Percentiles rank a stretch among this genome's conserved stretches.
phyloP scores from a whole-genome alignment of 2,329 filamentous ascomycete genomes.

The Ophiocordyceps sinensis region DNA sequence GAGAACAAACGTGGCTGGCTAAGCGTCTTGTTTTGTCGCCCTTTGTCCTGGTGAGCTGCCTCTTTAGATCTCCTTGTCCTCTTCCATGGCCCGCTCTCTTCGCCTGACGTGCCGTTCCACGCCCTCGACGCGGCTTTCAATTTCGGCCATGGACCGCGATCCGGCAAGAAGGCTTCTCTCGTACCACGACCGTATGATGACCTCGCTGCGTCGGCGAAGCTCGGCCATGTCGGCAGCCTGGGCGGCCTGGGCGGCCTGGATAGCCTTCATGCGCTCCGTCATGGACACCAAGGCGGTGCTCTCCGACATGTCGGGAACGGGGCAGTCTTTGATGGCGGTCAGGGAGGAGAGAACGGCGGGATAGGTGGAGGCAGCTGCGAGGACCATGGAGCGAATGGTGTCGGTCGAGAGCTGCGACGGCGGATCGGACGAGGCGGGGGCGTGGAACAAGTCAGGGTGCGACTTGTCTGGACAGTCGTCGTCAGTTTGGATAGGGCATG shows the following conservation, averaged over 20 bases:
- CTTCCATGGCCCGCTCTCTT: slow-evolving; percentile 43
- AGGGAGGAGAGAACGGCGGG: slow-evolving; percentile 41
- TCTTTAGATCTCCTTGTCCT: slow-evolving; percentile 20
- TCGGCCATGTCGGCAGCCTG: slow-evolving; percentile 49
- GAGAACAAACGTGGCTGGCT: too few relatives aligned
- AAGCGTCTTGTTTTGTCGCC: too few relatives aligned
- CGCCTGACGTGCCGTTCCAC: slow-evolving; percentile 53
- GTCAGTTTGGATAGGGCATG: too few relatives aligned
- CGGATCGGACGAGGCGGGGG: slow-evolving; percentile 27
- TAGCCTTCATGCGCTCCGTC: slow-evolving; percentile 45
- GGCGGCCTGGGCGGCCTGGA: slow-evolving; percentile 44
- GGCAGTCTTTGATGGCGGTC: slow-evolving; percentile 39
- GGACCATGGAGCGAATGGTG: slow-evolving; percentile 38
- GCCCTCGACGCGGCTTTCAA: slow-evolving; percentile 51
- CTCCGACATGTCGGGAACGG: slow-evolving; percentile 39
- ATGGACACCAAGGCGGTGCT: slow-evolving; percentile 43
- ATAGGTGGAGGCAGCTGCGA: slow-evolving; percentile 41
- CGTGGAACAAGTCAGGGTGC: slow-evolving; percentile 40
- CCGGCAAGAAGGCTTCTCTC: slow-evolving; percentile 54
- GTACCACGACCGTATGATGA: slow-evolving; percentile 55
- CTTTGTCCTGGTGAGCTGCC: too few relatives aligned
- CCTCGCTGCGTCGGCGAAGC: slow-evolving; percentile 48
- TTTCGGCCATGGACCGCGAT: slow-evolving; percentile 54
- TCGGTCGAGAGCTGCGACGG: slow-evolving; percentile 36
- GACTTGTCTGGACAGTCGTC: slow-evolving; percentile 28